Base-by-base conservation (phyloP, 129 eudicot genomes). In the Glebionis coronaria region DNA sequence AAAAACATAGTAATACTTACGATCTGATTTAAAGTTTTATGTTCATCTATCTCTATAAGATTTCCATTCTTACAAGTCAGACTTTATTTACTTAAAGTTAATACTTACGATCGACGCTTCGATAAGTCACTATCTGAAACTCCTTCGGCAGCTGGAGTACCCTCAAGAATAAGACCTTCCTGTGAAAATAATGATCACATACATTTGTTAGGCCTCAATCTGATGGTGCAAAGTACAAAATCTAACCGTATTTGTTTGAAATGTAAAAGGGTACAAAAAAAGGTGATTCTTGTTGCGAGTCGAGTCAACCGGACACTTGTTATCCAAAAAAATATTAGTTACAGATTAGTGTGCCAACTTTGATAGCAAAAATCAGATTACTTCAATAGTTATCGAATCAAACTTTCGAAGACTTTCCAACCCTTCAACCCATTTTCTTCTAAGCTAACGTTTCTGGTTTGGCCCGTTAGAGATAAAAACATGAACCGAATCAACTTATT, bases 81-180 rank as follows among this genome's bases (percentile, higher is more conserved):
- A 73, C 6, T 5, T 6, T 45, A 3, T 19, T 35, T 31, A 73
- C 6, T 9, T 6, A 35, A 3, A 42, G 25, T 31, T 18, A 57
- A 21, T 13, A 83, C 99, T 94, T 83, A 87, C 97, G 69, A 66
- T 84, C 84, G 84, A 51, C 99, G 91, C 63, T 93, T 93, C 50
- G 87, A 67, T 83, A 93, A 65, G 69, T 94, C 99, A 23, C 78
- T 77, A 3, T 80, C 85, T 63, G 97, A 94, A 82, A 94, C 99
- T 51, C 97, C 99, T 80, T 74, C 90, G 50, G 97, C 99, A 72
- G 99, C 97, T 23, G 99, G 88, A 66, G 96, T 86, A 50, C 93
- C 99, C 81, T 89, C 97, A 61, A 81, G 61, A 71, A 94, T 87
- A 70, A 86, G 83, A 67, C 99, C 99, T 74, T 94, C 99, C 99